phyloP scores from a whole-genome alignment of 495 filamentous ascomycete species.

The Eremomyces bilateralis region DNA sequence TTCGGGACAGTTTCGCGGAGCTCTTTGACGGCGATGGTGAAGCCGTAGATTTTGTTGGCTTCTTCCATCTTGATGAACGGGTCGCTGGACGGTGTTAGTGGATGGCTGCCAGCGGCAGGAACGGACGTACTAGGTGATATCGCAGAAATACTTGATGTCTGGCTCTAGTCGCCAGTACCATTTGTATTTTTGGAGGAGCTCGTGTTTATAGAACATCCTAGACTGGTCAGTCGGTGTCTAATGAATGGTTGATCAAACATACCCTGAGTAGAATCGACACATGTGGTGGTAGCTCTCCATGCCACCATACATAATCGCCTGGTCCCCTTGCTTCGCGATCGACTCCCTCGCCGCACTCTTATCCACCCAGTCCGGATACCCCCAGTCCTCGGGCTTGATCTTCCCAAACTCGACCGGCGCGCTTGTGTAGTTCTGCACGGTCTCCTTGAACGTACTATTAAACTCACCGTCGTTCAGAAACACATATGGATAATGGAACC shows the following conservation, averaged over 20 bases:
- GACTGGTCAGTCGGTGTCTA: neutral
- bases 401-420: slow-evolving; percentile 77
- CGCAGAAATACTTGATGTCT: slow-evolving; percentile 99
- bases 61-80: slow-evolving; percentile 87
- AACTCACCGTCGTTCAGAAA: slow-evolving; percentile 98
- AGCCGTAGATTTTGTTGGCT: slow-evolving; percentile 92
- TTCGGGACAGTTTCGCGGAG: slow-evolving; percentile 96
- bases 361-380: slow-evolving; percentile 92
- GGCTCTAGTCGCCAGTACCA: slow-evolving; percentile 99
- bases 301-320: slow-evolving; percentile 98
- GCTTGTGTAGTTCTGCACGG: slow-evolving; percentile 75
- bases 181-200: slow-evolving; percentile 85
- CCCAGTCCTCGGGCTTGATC: slow-evolving; percentile 83
- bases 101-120: neutral
- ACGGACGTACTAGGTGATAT: slow-evolving; percentile 81
- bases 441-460: slow-evolving; percentile 76
- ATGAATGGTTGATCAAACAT: slow-evolving; percentile 10
- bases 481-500: slow-evolving; percentile 98
- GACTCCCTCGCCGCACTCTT: slow-evolving; percentile 83
- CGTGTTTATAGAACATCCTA: slow-evolving; percentile 96
- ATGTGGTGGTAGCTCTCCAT: slow-evolving; percentile 95
- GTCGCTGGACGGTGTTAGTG: slow-evolving; percentile 42
- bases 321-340: slow-evolving; percentile 86
- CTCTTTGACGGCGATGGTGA: slow-evolving; percentile 98
- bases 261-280: slow-evolving; percentile 91